Evolutionary conservation across 192 early-diverging fungal genomes (phyloP).

Genomic region (Podila minutissima): DNA sequence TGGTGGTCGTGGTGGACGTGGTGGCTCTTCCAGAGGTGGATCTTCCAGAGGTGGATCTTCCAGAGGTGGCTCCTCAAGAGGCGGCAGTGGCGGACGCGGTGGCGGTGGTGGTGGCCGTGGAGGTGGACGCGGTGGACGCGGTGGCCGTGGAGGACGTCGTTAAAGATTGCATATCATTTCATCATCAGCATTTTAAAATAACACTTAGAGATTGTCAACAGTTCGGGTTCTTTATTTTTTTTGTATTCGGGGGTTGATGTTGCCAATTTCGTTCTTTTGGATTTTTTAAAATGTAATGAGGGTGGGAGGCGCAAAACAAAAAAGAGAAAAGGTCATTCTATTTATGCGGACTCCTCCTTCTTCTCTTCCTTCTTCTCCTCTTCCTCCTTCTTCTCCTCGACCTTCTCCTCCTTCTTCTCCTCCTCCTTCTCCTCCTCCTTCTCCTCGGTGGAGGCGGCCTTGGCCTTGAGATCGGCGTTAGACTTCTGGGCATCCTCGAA

Average conservation of each 20-base stretch:
- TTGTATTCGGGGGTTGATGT: constrained; percentile 1
- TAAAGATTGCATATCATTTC: constrained; percentile 4
- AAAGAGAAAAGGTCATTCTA: background rate
- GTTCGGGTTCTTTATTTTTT: background rate
- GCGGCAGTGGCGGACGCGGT: constrained; percentile 10
- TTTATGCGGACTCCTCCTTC: constrained; percentile 49
- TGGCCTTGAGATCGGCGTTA: constrained; percentile 85
- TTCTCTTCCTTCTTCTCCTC: constrained; percentile 54
- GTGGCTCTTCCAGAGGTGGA: constrained; percentile 51
- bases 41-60: constrained; percentile 9
- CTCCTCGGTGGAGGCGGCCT: constrained; percentile 63
- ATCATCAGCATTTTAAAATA: constrained; percentile 1
- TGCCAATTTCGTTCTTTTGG: background rate
- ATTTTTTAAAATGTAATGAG: no score
- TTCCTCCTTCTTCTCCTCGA: constrained; percentile 47
- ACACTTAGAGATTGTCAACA: background rate
- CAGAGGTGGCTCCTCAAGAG: constrained; percentile 28
- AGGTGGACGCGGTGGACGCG: constrained; percentile 4
- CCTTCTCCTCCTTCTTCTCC: constrained; percentile 46
- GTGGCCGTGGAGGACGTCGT: constrained; percentile 30
- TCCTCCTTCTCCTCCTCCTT: constrained; percentile 38
- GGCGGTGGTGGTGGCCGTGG: constrained; percentile 29
- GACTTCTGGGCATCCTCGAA: constrained; percentile 86
- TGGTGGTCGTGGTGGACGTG: constrained; percentile 40
- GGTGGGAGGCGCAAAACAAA: background rate